These are phyloP conservation scores for Rhizopogon vinicolor DNA, from an alignment of 768 basidiomycete genomes.

Conservation along the genomic window DNA sequence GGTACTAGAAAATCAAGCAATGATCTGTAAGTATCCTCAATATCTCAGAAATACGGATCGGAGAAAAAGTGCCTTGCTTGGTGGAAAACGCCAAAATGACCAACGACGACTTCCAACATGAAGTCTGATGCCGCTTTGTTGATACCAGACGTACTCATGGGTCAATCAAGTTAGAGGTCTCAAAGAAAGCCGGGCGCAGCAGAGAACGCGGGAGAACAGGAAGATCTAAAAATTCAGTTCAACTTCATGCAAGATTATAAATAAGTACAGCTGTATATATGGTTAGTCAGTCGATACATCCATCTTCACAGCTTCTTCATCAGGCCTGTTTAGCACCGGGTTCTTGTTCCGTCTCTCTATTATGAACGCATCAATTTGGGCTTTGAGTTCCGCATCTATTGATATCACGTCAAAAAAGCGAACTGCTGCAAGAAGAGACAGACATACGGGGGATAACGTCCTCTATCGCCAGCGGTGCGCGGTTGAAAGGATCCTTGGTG, in stretches of 20 bases:
- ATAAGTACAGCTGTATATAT: constrained; percentile 5
- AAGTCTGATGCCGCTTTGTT: no score
- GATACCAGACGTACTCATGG: no score
- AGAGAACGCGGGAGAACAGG: no score
- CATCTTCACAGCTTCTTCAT: constrained; percentile 26
- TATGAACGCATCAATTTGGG: constrained; percentile 68
- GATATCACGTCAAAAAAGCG: constrained; percentile 3
- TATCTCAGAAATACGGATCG: no score
- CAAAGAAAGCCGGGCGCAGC: no score
- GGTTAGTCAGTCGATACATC: constrained; percentile 23
- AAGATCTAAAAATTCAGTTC: no score
- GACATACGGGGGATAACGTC: constrained; percentile 75
- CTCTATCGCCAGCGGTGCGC: constrained; percentile 72
- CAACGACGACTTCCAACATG: no score
- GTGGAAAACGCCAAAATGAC: no score
- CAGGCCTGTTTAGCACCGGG: constrained; percentile 2
- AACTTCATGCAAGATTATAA: neutral
- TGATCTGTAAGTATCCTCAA: no score
- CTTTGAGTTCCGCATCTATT: constrained; percentile 66
- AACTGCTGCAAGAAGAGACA: neutral
- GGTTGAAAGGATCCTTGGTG: constrained; percentile 93
- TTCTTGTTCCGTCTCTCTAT: constrained; percentile 47
- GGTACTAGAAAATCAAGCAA: no score
- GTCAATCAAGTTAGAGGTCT: no score
- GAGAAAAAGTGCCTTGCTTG: no score